Evolutionary conservation across 495 filamentous ascomycete species (phyloP).

Genomic region (Hyaloscypha hepaticicola): DNA sequence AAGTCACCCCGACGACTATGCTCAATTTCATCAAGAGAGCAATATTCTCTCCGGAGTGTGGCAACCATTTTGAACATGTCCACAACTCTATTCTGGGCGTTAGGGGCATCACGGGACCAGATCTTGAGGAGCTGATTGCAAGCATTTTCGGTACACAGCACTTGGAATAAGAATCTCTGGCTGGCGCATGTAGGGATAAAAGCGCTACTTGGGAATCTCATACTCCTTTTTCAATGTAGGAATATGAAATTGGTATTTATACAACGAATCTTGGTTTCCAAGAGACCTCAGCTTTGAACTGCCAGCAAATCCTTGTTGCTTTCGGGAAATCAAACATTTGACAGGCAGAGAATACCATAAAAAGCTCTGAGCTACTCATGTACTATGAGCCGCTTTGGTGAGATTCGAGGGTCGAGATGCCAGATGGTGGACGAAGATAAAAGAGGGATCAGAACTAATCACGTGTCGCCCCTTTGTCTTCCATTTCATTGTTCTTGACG

Average conservation of each 20-base stretch:
- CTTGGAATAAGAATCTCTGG: background rate
- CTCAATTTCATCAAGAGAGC: conserved; percentile 10
- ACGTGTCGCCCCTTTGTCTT: background rate
- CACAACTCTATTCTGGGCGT: conserved; percentile 22
- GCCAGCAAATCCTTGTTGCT: too few species aligned
- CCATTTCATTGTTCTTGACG: background rate
- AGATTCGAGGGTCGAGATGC: too few species aligned
- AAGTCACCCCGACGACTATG: background rate
- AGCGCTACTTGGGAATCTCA: background rate
- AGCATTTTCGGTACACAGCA: conserved; percentile 12
- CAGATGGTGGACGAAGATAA: too few species aligned
- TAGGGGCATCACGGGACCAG: conserved; percentile 14
- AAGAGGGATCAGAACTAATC: too few species aligned
- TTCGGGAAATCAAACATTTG: too few species aligned
- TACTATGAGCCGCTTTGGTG: too few species aligned
- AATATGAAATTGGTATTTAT: too few species aligned
- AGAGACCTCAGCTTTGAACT: too few species aligned
- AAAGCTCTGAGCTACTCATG: too few species aligned
- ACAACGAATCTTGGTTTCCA: too few species aligned
- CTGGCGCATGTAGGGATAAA: background rate
- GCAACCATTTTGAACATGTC: conserved; percentile 21
- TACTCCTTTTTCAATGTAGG: background rate
- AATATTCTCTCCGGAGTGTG: conserved; percentile 10
- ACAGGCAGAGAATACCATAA: too few species aligned
- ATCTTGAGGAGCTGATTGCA: conserved; percentile 19